Base-by-base conservation (phyloP, 1,284 basidiomycete species). In the Trichosporon sp. region DNA sequence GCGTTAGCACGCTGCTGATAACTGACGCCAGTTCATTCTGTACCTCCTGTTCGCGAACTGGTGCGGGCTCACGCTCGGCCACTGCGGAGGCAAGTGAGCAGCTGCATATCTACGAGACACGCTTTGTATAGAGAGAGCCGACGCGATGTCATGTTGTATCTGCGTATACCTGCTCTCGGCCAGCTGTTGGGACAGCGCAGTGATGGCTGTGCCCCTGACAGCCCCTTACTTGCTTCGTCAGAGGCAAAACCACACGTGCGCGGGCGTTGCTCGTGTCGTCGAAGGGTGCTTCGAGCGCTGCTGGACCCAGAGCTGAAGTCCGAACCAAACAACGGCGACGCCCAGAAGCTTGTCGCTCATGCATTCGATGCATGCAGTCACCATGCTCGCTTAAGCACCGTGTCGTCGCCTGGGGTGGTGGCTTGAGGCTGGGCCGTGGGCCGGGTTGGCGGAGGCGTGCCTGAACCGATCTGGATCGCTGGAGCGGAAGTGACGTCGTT, bases 31-130 rank as follows among this genome's bases (percentile, higher is more conserved):
- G 90, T 75, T 93, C 56, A 81, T 95, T 64, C 72, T 94, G 2
- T 97, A 92, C 85, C 83, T 95, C 64, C 83, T 96, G 70, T 83
- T 89, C 23, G 93, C 94, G 2, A 90, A 93, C 81, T 91, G 93
- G 81, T 97, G 94, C 77, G 94, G 94, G 8, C 88, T 89, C 1
- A 73, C 74, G 8, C 69, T 82, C 58, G 68, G 73, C 3, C 79
- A 80, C 67, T 81, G 71, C 66, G 58, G 70, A 18, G 38, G 65
- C 64, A 63, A 53, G 21, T 70, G 38, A n/a, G n/a, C n/a, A n/a
- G n/a, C n/a, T n/a, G n/a, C n/a, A 63, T 21, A 9, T 18, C 60
- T 56, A 32, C 31, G 21, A 25, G 21, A 34, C 47, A 51, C 18
- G 47, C 47, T 25, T 51, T 68, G 70, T 68, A 68, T 68, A 71